Evolutionary conservation across 768 basidiomycete genomes (phyloP).

Genomic region (Amanita exitialis): DNA sequence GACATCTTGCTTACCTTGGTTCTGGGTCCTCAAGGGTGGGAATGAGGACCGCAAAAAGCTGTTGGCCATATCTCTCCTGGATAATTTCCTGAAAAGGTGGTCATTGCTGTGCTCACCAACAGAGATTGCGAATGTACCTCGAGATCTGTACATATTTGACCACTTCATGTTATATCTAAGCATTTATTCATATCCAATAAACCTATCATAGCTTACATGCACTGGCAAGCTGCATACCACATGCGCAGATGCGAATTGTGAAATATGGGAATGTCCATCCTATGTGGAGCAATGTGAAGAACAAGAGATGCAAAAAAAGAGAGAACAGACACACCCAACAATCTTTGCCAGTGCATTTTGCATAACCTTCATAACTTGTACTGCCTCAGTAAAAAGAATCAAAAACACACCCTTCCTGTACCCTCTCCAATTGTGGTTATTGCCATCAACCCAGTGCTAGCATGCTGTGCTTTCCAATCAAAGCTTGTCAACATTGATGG

Average conservation of each 20-base stretch:
- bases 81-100: no score
- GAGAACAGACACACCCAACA: slow-evolving; percentile 48
- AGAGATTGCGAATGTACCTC: slow-evolving; percentile 62
- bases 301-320: slow-evolving; percentile 3
- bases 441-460: slow-evolving; percentile 80
- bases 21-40: no score
- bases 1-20: no score
- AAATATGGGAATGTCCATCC: slow-evolving; percentile 71
- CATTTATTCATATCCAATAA: background rate
- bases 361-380: slow-evolving; percentile 38
- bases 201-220: no score
- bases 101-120: no score
- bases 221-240: no score
- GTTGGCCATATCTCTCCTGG: no score
- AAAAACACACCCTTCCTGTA: no score
- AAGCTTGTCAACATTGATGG: slow-evolving; percentile 73
- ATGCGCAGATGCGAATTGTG: slow-evolving; percentile 71
- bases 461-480: slow-evolving; percentile 81
- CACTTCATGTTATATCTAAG: slow-evolving; percentile 30
- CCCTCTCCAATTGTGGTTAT: slow-evolving; percentile 84
- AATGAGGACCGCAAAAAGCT: no score
- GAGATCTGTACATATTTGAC: slow-evolving; percentile 83
- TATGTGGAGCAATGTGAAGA: slow-evolving; percentile 15
- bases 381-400: background rate
- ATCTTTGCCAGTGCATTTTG: slow-evolving; percentile 75